phyloP scores from a whole-genome alignment of 2,329 filamentous ascomycete genomes.

The Colletotrichum siamense region DNA sequence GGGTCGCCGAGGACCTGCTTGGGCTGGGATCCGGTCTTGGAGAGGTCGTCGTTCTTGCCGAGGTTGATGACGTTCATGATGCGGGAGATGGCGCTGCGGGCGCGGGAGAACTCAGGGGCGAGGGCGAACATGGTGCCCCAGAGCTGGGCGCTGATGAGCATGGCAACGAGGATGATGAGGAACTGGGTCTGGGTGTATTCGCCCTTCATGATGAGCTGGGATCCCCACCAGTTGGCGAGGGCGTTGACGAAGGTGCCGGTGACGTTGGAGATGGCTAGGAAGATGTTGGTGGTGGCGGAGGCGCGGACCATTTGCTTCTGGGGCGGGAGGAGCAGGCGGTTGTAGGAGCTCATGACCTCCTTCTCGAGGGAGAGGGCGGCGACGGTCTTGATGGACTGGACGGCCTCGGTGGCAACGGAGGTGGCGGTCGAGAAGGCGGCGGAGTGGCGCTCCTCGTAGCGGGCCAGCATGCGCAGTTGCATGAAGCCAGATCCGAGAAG shows the following conservation, averaged over 20 bases:
- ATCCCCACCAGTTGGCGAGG: constrained; percentile 72
- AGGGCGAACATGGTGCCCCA: constrained; percentile 70
- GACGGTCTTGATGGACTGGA: constrained; percentile 52
- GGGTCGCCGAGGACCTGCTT: constrained; percentile 35
- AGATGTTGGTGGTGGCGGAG: constrained; percentile 44
- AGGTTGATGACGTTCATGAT: constrained; percentile 43
- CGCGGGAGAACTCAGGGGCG: constrained; percentile 66
- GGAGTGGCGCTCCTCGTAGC: constrained; percentile 51
- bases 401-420: constrained; percentile 53
- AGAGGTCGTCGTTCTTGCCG: constrained; percentile 29
- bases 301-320: constrained; percentile 24
- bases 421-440: constrained; percentile 54
- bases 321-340: constrained; percentile 14
- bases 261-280: constrained; percentile 52
- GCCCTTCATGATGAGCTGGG: constrained; percentile 63
- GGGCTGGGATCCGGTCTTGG: constrained; percentile 22
- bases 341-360: constrained; percentile 41
- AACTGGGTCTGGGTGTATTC: constrained; percentile 62
- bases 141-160: constrained; percentile 66
- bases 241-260: constrained; percentile 65
- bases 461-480: constrained; percentile 53
- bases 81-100: constrained; percentile 55
- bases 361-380: constrained; percentile 33
- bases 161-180: constrained; percentile 66
- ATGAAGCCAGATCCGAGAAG: constrained; percentile 60